phyloP scores from a whole-genome alignment of 169 alveolate species.

The Perkinsus olseni region DNA sequence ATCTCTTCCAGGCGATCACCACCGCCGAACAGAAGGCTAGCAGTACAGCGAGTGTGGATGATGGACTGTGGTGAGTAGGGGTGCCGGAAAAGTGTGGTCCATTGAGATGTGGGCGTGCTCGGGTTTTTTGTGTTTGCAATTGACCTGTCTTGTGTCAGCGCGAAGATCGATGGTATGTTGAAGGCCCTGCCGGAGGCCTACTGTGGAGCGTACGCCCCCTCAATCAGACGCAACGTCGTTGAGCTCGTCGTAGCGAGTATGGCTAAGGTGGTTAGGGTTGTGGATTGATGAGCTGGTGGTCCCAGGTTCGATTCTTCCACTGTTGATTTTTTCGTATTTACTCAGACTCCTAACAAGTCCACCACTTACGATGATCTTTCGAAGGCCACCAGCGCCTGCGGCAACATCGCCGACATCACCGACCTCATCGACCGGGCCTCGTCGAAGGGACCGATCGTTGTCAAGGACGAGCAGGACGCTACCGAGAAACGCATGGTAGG shows the following conservation, averaged over 20 bases:
- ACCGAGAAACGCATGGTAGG: background rate
- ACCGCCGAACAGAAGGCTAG: background rate
- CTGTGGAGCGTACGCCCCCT: background rate
- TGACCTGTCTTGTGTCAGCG: background rate
- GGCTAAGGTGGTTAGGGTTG: background rate
- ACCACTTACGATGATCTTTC: background rate
- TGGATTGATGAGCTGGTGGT: background rate
- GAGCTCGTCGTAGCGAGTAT: background rate
- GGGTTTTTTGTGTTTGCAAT: background rate
- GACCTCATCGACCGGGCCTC: background rate
- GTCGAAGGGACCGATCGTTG: background rate
- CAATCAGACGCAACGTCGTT: background rate
- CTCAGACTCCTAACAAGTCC: background rate
- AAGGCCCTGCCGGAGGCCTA: background rate
- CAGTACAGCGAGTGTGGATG: background rate
- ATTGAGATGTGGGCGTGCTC: background rate
- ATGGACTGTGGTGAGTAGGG: background rate
- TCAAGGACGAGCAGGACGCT: background rate
- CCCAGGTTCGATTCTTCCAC: background rate
- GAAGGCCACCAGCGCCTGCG: background rate
- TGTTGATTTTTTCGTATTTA: no score
- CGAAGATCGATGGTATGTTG: background rate
- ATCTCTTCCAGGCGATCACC: background rate
- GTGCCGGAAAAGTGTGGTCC: background rate
- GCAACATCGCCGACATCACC: background rate